phyloP scores from a whole-genome alignment of 2,329 filamentous ascomycete species.

The Delphinella strobiligena region DNA sequence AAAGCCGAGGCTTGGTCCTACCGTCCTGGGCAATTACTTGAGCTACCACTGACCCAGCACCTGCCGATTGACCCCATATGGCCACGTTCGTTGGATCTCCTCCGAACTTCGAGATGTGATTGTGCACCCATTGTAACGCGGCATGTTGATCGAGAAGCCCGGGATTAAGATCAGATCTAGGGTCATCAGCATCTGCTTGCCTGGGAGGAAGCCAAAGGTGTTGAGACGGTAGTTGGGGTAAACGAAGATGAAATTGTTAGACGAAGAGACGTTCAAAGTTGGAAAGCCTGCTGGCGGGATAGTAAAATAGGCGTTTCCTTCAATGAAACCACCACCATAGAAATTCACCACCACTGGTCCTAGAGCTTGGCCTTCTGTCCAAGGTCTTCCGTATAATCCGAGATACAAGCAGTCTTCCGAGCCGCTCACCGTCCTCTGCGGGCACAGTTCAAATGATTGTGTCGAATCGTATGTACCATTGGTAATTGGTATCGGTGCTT shows the following conservation, averaged over 20 bases:
- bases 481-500: conserved; percentile 38
- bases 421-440: conserved; percentile 41
- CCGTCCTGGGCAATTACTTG: conserved; percentile 40
- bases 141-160: conserved; percentile 36
- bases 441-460: conserved; percentile 45
- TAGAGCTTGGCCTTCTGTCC: conserved; percentile 31
- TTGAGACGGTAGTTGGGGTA: conserved; percentile 46
- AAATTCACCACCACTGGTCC: conserved; percentile 49
- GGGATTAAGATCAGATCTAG: conserved; percentile 36
- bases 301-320: conserved; percentile 42
- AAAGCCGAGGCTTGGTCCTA: conserved; percentile 31
- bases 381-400: conserved; percentile 47
- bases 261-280: conserved; percentile 41
- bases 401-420: conserved; percentile 53
- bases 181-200: conserved; percentile 34
- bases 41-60: conserved; percentile 41
- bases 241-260: conserved; percentile 40
- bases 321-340: conserved; percentile 50
- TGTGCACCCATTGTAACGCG: conserved; percentile 40
- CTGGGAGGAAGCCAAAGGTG: conserved; percentile 44
- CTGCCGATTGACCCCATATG: conserved; percentile 37
- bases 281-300: conserved; percentile 47
- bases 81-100: conserved; percentile 35
- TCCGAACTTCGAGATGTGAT: conserved; percentile 34
- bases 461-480: conserved; percentile 43